Base-by-base conservation (phyloP, 2,329 filamentous ascomycete genomes). In the Mycogone perniciosa region DNA sequence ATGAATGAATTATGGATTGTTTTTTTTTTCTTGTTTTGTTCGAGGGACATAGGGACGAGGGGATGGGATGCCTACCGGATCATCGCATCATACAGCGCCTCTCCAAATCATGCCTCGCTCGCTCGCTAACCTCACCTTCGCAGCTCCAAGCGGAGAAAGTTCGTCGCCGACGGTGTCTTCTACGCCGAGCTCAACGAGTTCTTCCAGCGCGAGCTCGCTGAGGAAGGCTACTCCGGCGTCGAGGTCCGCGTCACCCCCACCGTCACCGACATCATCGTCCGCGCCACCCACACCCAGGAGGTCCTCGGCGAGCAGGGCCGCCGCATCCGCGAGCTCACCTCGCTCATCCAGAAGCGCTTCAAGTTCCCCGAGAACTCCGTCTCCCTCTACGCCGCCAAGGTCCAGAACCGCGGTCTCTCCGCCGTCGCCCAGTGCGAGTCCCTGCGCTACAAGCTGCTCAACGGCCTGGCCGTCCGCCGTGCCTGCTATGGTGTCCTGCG, bases 131-230 rank as follows among this genome's bases (percentile, higher is more conserved):
- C 43, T 35, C 26, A 13, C 10, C 27, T 31, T 52, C 27, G 62
- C 71, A 91, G 88, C 76, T 91, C 87, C 75, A 92, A 92, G 86
- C 79, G 86, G 77, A 88, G 88, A 84, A 92, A 92, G 85, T 92
- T 91, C 81, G 86, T 92, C 73, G 88, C 87, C 66, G 93, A 99
- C 79, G 93, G 93, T 86, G 93, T 99, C 71, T 99, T 99, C 89
- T 99, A 96, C 79, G 93, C 93, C 82, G 93, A 99, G 81, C 82
- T 99, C 77, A 99, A 99, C 87, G 93, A 99, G 82, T 99, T 99
- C 88, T 99, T 99, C 89, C 93, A 97, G 85, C 92, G 93, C 77
- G 93, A 99, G 81, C 84, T 99, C 74, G 93, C 93, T 73, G 93
- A 99, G 86, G 95, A 99, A 82, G 93, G 93, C 69, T 99, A 99